These are phyloP conservation scores for Thielaviopsis populi DNA, from an alignment of 2,329 filamentous ascomycete species.

Conservation along the genomic window DNA sequence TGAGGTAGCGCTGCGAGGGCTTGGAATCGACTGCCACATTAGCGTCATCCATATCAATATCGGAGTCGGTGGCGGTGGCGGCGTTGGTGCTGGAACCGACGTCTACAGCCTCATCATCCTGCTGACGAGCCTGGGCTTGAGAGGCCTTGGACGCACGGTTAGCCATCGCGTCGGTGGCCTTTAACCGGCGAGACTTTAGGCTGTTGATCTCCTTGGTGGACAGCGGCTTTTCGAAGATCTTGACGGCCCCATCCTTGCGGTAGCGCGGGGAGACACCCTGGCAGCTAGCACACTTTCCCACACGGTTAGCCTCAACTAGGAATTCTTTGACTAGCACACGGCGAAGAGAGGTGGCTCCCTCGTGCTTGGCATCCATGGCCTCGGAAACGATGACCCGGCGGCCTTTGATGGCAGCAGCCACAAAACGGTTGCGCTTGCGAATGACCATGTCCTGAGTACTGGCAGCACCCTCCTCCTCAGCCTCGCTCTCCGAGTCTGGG, in stretches of 20 bases:
- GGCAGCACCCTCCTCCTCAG: conserved; percentile 47
- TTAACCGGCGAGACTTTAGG: conserved; percentile 57
- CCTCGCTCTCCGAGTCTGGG: conserved; percentile 40
- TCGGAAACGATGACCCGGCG: conserved; percentile 36
- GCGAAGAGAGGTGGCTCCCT: conserved; percentile 64
- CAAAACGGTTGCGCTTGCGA: conserved; percentile 47
- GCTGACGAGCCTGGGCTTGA: conserved; percentile 20
- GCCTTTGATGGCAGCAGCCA: conserved; percentile 42
- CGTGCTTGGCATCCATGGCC: conserved; percentile 55
- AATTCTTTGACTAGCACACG: conserved; percentile 68
- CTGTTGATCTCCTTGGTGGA: conserved; percentile 58
- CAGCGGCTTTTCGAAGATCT: conserved; percentile 79
- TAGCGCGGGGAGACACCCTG: conserved; percentile 63
- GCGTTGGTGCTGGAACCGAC: conserved; percentile 37
- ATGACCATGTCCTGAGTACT: conserved; percentile 36
- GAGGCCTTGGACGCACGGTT: conserved; percentile 22
- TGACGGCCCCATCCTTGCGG: conserved; percentile 79
- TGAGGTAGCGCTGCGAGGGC: conserved; percentile 56
- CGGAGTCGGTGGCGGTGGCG: conserved; percentile 39
- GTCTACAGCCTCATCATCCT: conserved; percentile 51
- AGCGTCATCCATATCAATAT: conserved; percentile 26
- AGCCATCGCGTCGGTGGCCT: conserved; percentile 54
- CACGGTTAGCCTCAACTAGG: conserved; percentile 53
- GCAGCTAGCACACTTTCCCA: conserved; percentile 52
- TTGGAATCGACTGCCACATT: conserved; percentile 26